Evolutionary conservation across 371 early-diverging fungal species (phyloP), one percentile per base, ranked within the genome.

Genomic region (Fennellomyces sp.): DNA sequence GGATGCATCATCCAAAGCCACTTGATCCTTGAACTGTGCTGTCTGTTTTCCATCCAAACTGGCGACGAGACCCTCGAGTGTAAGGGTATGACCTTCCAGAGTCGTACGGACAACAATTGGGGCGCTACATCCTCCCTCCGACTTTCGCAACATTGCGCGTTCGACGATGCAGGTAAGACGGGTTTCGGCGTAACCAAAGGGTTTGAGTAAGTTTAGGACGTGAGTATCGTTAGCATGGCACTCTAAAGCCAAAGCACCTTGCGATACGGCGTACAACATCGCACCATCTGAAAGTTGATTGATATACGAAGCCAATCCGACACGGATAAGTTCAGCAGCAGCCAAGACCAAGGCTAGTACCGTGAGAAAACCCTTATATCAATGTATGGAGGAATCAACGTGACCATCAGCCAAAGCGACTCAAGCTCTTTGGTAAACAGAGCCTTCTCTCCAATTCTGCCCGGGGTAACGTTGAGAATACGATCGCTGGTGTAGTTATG

Each of bases 71-170:
- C 87, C 92, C 35, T 68, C 71, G 52, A 94, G 64, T 36, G 36
- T 64, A 41, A 93, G 76, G 26, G 58, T 56, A 10, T 70, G 61
- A 8, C 72, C 73, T 42, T 67, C 67, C 68, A 85, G 79, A 45
- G 61, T 64, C 2, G 94, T 86, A 64, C 81, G 83, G 21, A 96
- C 97, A 52, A 97, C 98, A 64, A 97, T 90, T 5, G 98, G 98
- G 50, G 97, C 97, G 56, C 89, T 91, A 80, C 98, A 98, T 1
- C 98, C 98, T 31, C 98, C 98, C 76, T 97, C 96, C 19, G 97
- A 72, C 23, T 72, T 76, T 21, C 94, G 85, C 94, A 97, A 91
- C 63, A 97, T 80, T 26, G 88, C 78, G 15, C 98, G 92, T 67
- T 98, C 98, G 5, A 91, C 88, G 27, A 78, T 69, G 57, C 94